Base-by-base conservation (phyloP, 129 eudicot species). In the Deinandra increscens region DNA sequence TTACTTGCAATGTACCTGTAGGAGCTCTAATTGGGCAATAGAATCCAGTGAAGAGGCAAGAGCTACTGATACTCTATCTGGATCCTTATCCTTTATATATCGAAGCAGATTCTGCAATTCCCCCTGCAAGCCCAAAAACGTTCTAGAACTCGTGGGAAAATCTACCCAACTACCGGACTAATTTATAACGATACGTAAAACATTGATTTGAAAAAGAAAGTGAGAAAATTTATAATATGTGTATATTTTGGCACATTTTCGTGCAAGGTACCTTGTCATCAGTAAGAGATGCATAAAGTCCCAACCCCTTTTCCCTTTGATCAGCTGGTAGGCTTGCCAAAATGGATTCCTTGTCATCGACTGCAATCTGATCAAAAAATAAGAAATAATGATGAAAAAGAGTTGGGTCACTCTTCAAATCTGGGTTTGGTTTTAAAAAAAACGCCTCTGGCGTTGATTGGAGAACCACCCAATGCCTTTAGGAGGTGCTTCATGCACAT, bases 1-100 rank as follows among this genome's bases (percentile, higher is more conserved):
- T 14, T 61, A 62, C 36, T 68, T 15, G 60, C 60, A 56, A 69
- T 36, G 36, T 77, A 93, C 99, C 99, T 93, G 97, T 80, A 89
- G 79, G 80, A 93, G 75, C 81, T 93, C 99, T 78, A 93, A 62
- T 53, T 87, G 88, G 36, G 99, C 99, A 65, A 93, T 67, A 34
- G 88, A 83, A 80, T 93, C 99, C 56, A 93, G 84, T 65, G 99
- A 79, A 87, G 95, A 87, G 22, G 99, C 97, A 49, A 93, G 99
- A 29, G 86, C 81, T 64, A 89, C 54, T 36, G 99, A 93, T 56
- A 93, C 92, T 79, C 66, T 82, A 75, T 93, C 99, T 33, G 99
- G 81, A 83, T 93, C 95, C 73, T 93, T 89, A 51, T 93, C 97
- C 72, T 93, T 89, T 43, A 93, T 93, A 73, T 76, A 71, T 37